Percentiles rank a stretch among this genome's conserved stretches.
phyloP scores from a whole-genome alignment of 495 filamentous ascomycete genomes.

The Penicilliopsis zonata region DNA sequence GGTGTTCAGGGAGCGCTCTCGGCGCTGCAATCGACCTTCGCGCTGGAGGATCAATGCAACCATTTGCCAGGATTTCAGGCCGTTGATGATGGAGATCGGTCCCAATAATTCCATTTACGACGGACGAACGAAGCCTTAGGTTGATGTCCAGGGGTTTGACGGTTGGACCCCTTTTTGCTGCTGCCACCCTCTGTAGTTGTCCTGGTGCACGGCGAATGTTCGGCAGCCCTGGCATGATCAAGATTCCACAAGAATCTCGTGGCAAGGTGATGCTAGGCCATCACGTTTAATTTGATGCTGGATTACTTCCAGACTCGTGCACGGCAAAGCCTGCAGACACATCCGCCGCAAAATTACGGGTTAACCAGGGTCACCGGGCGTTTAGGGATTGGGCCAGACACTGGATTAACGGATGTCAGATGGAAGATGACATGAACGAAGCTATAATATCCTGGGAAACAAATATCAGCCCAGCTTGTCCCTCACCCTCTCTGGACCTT shows the following conservation, averaged over 20 bases:
- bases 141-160: constrained; percentile 8
- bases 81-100: neutral
- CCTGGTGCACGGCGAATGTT: constrained; percentile 4
- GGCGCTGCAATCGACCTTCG: constrained; percentile 9
- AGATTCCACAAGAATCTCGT: constrained; percentile 22
- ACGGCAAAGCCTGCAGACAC: constrained; percentile 13
- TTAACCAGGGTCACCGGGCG: constrained; percentile 13
- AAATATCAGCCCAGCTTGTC: constrained; percentile 12
- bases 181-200: constrained; percentile 16
- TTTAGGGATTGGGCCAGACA: constrained; percentile 10
- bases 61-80: constrained; percentile 1
- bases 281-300: constrained; percentile 14
- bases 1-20: constrained; percentile 15
- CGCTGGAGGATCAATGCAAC: constrained; percentile 4
- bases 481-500: constrained; percentile 3
- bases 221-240: constrained; percentile 21
- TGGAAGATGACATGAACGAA: constrained; percentile 8
- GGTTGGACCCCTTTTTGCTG: constrained; percentile 18
- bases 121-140: constrained; percentile 3
- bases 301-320: constrained; percentile 13
- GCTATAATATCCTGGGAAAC: constrained; percentile 4
- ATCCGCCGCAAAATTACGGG: constrained; percentile 9
- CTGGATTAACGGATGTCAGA: constrained; percentile 9
- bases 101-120: neutral
- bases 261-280: constrained; percentile 16